Base-by-base conservation (phyloP, 345 rosid genomes). In the Arabidopsis suecica region DNA sequence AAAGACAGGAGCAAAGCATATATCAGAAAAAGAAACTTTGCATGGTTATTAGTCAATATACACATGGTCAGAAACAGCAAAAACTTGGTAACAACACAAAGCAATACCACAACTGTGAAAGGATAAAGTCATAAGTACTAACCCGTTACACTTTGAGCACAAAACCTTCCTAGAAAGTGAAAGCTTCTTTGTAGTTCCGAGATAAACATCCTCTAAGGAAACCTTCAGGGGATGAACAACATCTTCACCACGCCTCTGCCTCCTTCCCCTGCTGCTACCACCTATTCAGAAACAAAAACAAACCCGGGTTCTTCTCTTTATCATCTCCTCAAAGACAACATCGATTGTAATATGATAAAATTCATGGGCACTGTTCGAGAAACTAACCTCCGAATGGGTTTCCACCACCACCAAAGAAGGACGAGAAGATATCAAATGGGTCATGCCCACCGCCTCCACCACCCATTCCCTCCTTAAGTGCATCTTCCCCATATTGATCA, bases 241-340 rank as follows among this genome's bases (percentile, higher is more conserved):
- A 72, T 93, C 98, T 61, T 91, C 96, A 1, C 98, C 98, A n/a
- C 90, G 83, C 51, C 93, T 87, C 87, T 93, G 96, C 62, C 98
- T 83, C 63, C 97, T 75, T 62, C 86, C 93, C 13, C 97, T 73
- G 77, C 96, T 85, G 32, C 90, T 81, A 18, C 86, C 89, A 71
- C 89, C 96, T 85, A 48, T 65, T 53, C 56, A 69, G 9, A 65
- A 37, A 66, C 9, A n/a, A 18, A 48, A 51, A 22, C 47, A 32
- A 41, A 60, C 11, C 51, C 22, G 9, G 11, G 32, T 47, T 55
- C 25, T 23, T 23, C 25, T 2, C 25, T 23, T 1, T 56, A 34
- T 36, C 51, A 74, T 40, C 54, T 59, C 9, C 25, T 47, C 41
- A 56, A 49, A 67, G 54, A 13, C 1, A 74, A 6, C 3, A 58